Conservation (phyloP, 345 rosid species). For the Draba incana region DNA sequence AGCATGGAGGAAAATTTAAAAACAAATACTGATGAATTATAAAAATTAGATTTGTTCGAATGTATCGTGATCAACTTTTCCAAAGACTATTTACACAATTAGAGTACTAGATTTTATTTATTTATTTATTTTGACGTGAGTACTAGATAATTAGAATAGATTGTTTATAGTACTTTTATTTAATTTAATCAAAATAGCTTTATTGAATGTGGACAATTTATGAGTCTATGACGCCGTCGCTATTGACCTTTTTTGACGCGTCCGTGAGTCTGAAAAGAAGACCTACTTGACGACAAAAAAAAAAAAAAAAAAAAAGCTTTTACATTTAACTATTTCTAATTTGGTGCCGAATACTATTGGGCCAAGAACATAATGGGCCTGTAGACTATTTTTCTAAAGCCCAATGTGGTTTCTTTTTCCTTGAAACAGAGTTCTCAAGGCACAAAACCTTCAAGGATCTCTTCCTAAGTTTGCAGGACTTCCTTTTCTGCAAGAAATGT, state of each 20-base stretch:
- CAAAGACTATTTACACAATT: neutral
- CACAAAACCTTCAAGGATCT: conserved; percentile 49
- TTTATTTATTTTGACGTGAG: too few relatives aligned
- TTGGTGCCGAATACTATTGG: neutral
- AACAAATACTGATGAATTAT: neutral
- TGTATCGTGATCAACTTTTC: neutral
- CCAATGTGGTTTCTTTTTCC: neutral
- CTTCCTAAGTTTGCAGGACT: conserved; percentile 54
- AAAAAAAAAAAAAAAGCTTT: too few relatives aligned
- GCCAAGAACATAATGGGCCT: conserved; percentile 11
- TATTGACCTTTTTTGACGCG: conserved; percentile 26
- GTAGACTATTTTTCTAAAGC: neutral
- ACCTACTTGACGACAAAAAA: too few relatives aligned
- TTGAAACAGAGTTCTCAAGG: conserved; percentile 49
- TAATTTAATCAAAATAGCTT: neutral
- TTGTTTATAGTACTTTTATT: neutral
- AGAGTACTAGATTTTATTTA: neutral
- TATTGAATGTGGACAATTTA: neutral
- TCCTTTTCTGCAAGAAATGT: conserved; percentile 53
- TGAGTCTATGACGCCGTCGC: conserved; percentile 12
- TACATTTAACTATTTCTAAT: neutral
- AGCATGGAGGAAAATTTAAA: too few relatives aligned
- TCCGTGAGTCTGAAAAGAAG: conserved; percentile 15
- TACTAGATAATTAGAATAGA: neutral
- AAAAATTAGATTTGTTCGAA: neutral